phyloP scores from a whole-genome alignment of 2,329 filamentous ascomycete species.

The Microcyclospora tardicrescens region DNA sequence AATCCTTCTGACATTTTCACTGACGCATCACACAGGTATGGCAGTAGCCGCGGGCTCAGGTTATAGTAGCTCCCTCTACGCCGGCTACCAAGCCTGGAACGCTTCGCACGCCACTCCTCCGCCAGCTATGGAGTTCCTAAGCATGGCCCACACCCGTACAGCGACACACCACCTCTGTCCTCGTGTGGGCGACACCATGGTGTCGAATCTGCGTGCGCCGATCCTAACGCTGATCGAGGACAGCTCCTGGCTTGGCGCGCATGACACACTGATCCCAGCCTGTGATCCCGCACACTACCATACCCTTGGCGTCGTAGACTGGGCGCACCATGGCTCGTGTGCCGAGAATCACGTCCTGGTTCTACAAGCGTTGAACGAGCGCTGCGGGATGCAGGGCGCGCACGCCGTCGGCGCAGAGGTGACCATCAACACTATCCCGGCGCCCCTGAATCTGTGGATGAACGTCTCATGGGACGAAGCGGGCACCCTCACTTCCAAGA shows the following conservation, averaged over 20 bases:
- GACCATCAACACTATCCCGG: constrained; percentile 35
- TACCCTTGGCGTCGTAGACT: constrained; percentile 29
- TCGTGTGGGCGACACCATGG: constrained; percentile 28
- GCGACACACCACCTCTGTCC: constrained; percentile 30
- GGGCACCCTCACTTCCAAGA: constrained; percentile 29
- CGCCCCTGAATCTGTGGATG: constrained; percentile 37
- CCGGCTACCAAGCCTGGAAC: constrained; percentile 36
- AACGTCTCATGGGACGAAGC: constrained; percentile 32
- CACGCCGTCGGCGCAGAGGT: constrained; percentile 36
- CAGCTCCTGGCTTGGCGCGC: constrained; percentile 28
- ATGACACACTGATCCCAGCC: constrained; percentile 36
- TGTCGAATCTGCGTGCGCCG: constrained; percentile 34
- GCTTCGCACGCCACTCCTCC: constrained; percentile 20
- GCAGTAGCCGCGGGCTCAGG: constrained; percentile 34
- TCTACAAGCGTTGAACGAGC: constrained; percentile 35
- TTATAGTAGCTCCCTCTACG: constrained; percentile 35
- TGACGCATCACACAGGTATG: constrained; percentile 16
- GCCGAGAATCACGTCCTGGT: constrained; percentile 38
- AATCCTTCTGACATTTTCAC: constrained; percentile 6
- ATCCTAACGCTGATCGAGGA: constrained; percentile 36
- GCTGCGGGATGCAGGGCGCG: constrained; percentile 32
- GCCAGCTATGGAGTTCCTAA: constrained; percentile 34
- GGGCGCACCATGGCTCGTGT: constrained; percentile 34
- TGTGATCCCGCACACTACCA: constrained; percentile 34
- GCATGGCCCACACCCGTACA: constrained; percentile 32